phyloP scores from a whole-genome alignment of 2,329 filamentous ascomycete genomes.

The Elsinoe batatas region DNA sequence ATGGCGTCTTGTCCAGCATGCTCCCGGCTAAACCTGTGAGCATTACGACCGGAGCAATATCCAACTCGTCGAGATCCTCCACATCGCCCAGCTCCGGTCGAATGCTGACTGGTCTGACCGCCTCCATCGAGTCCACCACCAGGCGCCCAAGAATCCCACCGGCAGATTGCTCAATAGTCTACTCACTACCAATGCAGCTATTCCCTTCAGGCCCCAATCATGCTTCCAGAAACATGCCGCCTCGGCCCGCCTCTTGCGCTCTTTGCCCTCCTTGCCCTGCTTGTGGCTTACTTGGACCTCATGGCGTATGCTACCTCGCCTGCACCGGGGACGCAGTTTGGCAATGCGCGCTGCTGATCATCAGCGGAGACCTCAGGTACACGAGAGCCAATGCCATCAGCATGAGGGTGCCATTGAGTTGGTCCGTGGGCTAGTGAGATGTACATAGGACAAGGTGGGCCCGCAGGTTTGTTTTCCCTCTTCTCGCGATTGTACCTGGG shows the following conservation, averaged over 20 bases:
- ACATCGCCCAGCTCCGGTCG: not conserved
- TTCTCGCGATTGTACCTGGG: not conserved
- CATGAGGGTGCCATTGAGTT: slow-evolving; percentile 3
- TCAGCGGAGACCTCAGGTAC: slow-evolving; percentile 3
- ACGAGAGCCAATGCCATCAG: slow-evolving; percentile 5
- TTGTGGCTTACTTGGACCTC: slow-evolving; percentile 4
- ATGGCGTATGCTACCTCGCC: slow-evolving; percentile 5
- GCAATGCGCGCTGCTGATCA: slow-evolving; percentile 4
- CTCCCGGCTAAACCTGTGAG: slow-evolving; percentile 8
- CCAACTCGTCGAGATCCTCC: slow-evolving; percentile 1
- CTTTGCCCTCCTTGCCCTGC: not conserved
- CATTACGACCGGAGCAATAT: slow-evolving; percentile 5
- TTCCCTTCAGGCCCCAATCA: not conserved
- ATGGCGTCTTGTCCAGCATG: not conserved
- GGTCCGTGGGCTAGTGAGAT: slow-evolving; percentile 1
- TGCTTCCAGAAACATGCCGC: slow-evolving; percentile 5
- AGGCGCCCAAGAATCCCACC: slow-evolving; percentile 8
- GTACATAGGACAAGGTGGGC: slow-evolving; percentile 10
- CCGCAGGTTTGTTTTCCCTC: not conserved
- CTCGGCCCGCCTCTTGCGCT: slow-evolving; percentile 8
- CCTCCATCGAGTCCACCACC: not conserved
- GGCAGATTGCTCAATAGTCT: slow-evolving; percentile 8
- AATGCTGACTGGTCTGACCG: slow-evolving; percentile 6
- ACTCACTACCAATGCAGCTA: slow-evolving; percentile 4
- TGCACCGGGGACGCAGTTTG: slow-evolving; percentile 1